Evolutionary conservation across 2,329 filamentous ascomycete genomes (phyloP).

Genomic region (Xylariaceae sp.): DNA sequence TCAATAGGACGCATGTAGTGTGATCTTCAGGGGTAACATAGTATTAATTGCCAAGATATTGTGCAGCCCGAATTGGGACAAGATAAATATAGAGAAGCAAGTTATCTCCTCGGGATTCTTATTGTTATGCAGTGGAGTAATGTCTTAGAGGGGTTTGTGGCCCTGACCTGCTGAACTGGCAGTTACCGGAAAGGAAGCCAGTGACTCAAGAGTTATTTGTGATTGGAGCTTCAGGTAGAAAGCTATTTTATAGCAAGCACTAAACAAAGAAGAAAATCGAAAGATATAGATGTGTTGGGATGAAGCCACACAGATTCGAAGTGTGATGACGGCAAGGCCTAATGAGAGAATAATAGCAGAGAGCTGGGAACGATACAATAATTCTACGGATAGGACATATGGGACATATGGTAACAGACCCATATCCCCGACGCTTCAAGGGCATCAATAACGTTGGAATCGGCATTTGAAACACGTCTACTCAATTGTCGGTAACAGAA

Average conservation of each 20-base stretch:
- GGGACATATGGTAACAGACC: not conserved
- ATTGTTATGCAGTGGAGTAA: conserved; percentile 1
- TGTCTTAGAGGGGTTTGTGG: conserved; percentile 8
- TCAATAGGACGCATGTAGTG: no score
- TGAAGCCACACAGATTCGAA: not conserved
- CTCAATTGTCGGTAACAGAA: not conserved
- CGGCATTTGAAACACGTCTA: not conserved
- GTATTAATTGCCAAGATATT: conserved; percentile 13
- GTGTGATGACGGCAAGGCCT: not conserved
- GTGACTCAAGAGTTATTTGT: not conserved
- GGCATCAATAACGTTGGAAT: not conserved
- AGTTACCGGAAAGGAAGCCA: not conserved
- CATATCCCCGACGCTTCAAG: not conserved
- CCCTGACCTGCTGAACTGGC: conserved; percentile 1
- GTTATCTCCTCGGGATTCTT: not conserved
- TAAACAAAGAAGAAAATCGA: not conserved
- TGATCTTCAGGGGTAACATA: no score
- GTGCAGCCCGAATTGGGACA: not conserved
- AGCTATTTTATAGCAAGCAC: not conserved
- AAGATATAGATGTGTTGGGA: not conserved
- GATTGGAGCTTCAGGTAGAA: not conserved
- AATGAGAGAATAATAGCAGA: not conserved
- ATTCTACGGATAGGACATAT: not conserved
- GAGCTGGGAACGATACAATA: no score
- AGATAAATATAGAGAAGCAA: no score